Evolutionary conservation across 768 basidiomycete species (phyloP), one percentile per base, ranked within the genome.

Genomic region (Suillus subaureus): DNA sequence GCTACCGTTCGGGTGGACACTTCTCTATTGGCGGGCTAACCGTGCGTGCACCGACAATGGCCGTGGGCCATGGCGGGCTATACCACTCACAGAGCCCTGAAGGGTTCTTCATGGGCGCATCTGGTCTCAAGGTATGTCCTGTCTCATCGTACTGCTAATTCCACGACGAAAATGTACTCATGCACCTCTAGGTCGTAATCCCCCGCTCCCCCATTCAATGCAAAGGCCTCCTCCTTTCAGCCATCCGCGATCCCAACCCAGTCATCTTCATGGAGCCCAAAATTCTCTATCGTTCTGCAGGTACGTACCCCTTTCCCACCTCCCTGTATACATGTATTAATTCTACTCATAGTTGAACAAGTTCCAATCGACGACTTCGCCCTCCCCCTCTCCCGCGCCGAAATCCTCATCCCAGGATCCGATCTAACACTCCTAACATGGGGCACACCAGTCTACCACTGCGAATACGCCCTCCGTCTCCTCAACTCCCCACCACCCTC

Each of bases 21-120:
- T 96, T 85, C 77, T 88, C 92, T 64, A 89, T 89, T n/a, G 94
- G 94, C 28, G 86, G 87, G 6, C 80, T 95, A 26, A 96, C 93
- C 1, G 86, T 95, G 57, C 87, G 93, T 31, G 89, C 91, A 39
- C 95, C 95, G 1, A 91, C 92, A 11, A 96, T 96, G 89, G 87
- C 94, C 9, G 96, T 98, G n/a, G 83, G 88, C 6, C 96, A 98
- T 73, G 96, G 96, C 51, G 96, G 86, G 28, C 77, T 96, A 64
- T 97, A 97, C 73, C 96, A 98, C 72, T 96, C 94, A 8, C 96
- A 98, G 77, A 94, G 93, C 64, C 96, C 96, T 4, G 96, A 97
- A 77, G 94, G 92, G 1, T 98, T 90, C 79, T 97, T 98, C 76
- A 85, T 97, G 82, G 95, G 91, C 40, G 95, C 93, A 9, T 81